phyloP scores from a whole-genome alignment of 176 grass and related monocot genomes.

The Lolium rigidum region DNA sequence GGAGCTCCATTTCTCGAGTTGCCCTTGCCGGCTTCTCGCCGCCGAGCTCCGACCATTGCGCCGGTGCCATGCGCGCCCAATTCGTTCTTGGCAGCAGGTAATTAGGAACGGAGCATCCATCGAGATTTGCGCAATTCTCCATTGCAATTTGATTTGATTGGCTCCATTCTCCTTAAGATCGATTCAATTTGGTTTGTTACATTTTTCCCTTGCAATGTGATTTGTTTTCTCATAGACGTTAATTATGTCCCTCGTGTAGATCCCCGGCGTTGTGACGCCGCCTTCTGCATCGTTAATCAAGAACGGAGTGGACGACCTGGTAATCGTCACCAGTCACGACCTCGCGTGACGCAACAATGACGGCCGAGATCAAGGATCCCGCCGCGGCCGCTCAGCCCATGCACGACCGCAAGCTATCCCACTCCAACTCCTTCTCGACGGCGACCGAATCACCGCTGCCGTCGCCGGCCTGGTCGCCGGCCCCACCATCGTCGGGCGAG shows the following conservation, averaged over 20 bases:
- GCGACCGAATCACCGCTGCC: constrained; percentile 18
- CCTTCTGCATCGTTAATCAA: constrained; percentile 13
- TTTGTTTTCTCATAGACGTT: neutral
- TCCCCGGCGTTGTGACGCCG: constrained; percentile 25
- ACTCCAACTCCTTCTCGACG: constrained; percentile 31
- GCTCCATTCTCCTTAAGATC: neutral
- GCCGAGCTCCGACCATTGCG: constrained; percentile 41
- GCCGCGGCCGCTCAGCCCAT: neutral
- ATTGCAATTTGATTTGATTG: neutral
- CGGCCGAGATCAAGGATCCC: constrained; percentile 4
- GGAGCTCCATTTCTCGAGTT: constrained; percentile 41
- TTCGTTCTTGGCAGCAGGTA: neutral
- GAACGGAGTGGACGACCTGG: neutral
- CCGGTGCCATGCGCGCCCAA: constrained; percentile 11
- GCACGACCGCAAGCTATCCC: constrained; percentile 22
- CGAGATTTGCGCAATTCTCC: neutral
- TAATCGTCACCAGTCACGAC: neutral
- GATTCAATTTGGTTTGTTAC: neutral
- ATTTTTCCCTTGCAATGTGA: neutral
- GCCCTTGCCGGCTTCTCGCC: neutral
- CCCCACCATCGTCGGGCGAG: constrained; percentile 34
- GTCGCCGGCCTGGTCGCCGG: constrained; percentile 18
- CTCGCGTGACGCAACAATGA: constrained; percentile 16
- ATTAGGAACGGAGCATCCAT: neutral
- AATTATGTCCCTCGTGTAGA: neutral